Percentiles rank a stretch among this genome's conserved stretches.
Conservation (phyloP, 148 eudicot species). For the Silene uniflora region DNA sequence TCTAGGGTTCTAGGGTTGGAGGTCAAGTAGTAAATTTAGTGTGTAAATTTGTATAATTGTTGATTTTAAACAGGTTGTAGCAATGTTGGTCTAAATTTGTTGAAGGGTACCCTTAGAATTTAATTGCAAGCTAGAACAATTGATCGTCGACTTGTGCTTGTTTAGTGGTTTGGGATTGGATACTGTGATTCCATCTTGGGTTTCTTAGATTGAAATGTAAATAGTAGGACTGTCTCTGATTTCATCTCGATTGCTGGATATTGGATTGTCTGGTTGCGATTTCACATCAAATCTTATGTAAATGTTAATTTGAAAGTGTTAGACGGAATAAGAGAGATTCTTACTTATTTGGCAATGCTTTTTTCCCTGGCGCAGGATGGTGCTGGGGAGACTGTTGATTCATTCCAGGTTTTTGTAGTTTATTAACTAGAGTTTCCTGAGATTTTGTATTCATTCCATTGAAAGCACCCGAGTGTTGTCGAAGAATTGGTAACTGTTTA, state of each 20-base stretch:
- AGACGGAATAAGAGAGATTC: neutral
- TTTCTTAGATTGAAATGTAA: neutral
- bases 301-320: too few species aligned
- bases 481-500: neutral
- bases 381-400: conserved; percentile 28
- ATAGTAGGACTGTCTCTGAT: neutral
- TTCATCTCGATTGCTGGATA: neutral
- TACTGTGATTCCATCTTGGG: neutral
- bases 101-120: neutral
- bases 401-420: conserved; percentile 47
- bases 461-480: neutral
- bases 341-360: conserved; percentile 11
- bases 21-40: neutral
- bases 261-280: conserved; percentile 4
- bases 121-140: neutral
- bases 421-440: neutral
- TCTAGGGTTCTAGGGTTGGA: neutral
- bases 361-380: conserved; percentile 51
- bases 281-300: neutral
- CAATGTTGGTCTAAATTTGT: neutral
- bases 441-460: neutral
- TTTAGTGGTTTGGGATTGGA: neutral
- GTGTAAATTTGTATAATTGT: neutral
- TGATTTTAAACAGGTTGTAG: neutral
- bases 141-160: neutral